phyloP scores from a whole-genome alignment of 2,329 filamentous ascomycete genomes.

The Pestalotiopsis sp. region DNA sequence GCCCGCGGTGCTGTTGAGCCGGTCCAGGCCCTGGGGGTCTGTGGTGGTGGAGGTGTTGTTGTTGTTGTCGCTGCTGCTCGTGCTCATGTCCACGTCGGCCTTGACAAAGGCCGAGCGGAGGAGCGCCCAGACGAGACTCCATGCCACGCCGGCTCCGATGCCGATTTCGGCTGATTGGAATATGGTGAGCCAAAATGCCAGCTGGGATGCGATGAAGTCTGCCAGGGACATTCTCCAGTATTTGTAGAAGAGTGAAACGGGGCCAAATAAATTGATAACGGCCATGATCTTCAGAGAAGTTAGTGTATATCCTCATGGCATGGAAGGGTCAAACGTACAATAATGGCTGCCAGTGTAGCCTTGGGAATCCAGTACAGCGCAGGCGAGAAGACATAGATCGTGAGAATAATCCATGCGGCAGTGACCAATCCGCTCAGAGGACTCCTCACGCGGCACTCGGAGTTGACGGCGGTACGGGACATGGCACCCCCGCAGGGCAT shows the following conservation, averaged over 20 bases:
- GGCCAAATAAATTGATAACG: slow-evolving; percentile 63
- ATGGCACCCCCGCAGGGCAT: slow-evolving; percentile 69
- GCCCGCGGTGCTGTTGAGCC: slow-evolving; percentile 27
- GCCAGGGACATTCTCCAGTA: slow-evolving; percentile 68
- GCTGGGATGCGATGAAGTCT: slow-evolving; percentile 65
- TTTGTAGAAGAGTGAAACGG: slow-evolving; percentile 60
- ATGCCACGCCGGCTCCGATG: slow-evolving; percentile 61
- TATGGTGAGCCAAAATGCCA: slow-evolving; percentile 66
- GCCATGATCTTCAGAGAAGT: slow-evolving; percentile 52
- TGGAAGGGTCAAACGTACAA: slow-evolving; percentile 39
- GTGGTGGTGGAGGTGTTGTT: slow-evolving; percentile 21
- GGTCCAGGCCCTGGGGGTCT: slow-evolving; percentile 14
- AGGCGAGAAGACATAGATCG: slow-evolving; percentile 62
- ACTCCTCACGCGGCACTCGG: slow-evolving; percentile 62
- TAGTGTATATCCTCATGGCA: background rate
- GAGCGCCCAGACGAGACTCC: slow-evolving; percentile 64
- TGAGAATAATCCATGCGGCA: slow-evolving; percentile 62
- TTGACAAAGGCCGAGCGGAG: slow-evolving; percentile 57
- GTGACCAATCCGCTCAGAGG: slow-evolving; percentile 64
- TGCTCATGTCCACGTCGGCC: slow-evolving; percentile 27
- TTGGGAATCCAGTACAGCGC: slow-evolving; percentile 71
- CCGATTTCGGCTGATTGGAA: slow-evolving; percentile 64
- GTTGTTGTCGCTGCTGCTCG: slow-evolving; percentile 27
- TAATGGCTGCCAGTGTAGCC: slow-evolving; percentile 65
- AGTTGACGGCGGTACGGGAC: slow-evolving; percentile 70